Base-by-base conservation (phyloP, 768 basidiomycete species). In the Suillus occidentalis region DNA sequence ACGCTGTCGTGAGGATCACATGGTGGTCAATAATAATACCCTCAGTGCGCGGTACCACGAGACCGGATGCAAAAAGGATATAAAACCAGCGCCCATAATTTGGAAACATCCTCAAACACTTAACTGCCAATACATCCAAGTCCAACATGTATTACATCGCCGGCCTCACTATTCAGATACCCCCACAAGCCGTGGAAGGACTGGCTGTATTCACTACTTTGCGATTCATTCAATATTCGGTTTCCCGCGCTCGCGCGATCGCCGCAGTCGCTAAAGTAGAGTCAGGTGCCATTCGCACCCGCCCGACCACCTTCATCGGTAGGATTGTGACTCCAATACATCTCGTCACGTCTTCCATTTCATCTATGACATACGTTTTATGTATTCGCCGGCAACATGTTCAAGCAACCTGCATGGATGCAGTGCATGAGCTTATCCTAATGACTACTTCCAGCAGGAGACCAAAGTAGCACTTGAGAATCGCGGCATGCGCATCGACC, bases 321-420 rank as follows among this genome's bases (percentile, higher is more conserved):
- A 73, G 68, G 63, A 16, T 75, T 65, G 56, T 76, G 25, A 64
- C 73, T 13, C 76, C 76, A 5, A 42, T 75, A 36, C 77, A 77
- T 7, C 39, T 72, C 7, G 66, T 4, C 31, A 31, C 74, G 2
- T 61, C 65, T 20, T 47, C 73, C 49, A 50, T 72, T 47, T 67
- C 74, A 37, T 76, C 79, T 16, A 59, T 71, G 1, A 61, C 72
- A 9, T 80, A 76, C 61, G 70, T 76, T 22, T 47, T 60, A 10
- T 67, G 68, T 9, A 67, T 79, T 28, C n/a, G 66, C 63, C 8
- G 36, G 70, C 39, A 78, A 77, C 59, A 63, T 68, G 9, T 69
- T 81, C 42, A 67, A 73, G 31, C 79, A 79, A 66, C 77, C 79
- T 4, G 62, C 68, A 22, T 80, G 79, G 79, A 69, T 78, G 71